Evolutionary conservation across 176 grass and related monocot species (phyloP).

Genomic region (Triticum dicoccoides): DNA sequence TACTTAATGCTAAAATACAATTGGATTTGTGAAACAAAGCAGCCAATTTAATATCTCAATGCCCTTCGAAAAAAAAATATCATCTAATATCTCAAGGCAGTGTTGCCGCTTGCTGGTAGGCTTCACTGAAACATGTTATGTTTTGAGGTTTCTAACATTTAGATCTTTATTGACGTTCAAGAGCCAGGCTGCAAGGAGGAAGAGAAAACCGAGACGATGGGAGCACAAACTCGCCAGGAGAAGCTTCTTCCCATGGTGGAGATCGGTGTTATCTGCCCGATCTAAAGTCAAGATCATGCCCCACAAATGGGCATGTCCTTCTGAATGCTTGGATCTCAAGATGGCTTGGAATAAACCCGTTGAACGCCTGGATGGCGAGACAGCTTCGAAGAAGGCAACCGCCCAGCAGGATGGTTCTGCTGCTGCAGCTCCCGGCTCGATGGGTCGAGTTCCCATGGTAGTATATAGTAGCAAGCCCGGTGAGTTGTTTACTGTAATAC

Average conservation of each 20-base stretch:
- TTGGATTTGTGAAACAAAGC: no score
- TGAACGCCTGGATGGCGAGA: background rate
- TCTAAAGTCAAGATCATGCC: background rate
- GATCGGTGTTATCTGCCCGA: background rate
- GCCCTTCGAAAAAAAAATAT: no score
- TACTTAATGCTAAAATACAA: no score
- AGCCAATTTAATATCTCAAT: background rate
- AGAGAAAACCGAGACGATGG: background rate
- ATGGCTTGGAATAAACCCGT: background rate
- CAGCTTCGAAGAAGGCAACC: background rate
- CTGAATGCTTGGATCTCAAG: background rate
- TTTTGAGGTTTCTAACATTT: background rate
- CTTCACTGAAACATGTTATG: background rate
- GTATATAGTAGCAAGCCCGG: no score
- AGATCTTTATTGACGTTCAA: background rate
- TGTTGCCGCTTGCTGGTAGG: background rate
- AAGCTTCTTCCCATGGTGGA: slow-evolving; percentile 10
- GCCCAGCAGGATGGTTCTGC: no score
- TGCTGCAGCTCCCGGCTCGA: no score
- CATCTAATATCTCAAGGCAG: background rate
- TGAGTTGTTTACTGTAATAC: no score
- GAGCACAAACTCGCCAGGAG: background rate
- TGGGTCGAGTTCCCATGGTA: no score
- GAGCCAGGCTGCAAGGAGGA: background rate
- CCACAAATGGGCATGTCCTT: background rate